phyloP scores from a whole-genome alignment of 1,284 basidiomycete species.

The Papiliotrema fonsecae region DNA sequence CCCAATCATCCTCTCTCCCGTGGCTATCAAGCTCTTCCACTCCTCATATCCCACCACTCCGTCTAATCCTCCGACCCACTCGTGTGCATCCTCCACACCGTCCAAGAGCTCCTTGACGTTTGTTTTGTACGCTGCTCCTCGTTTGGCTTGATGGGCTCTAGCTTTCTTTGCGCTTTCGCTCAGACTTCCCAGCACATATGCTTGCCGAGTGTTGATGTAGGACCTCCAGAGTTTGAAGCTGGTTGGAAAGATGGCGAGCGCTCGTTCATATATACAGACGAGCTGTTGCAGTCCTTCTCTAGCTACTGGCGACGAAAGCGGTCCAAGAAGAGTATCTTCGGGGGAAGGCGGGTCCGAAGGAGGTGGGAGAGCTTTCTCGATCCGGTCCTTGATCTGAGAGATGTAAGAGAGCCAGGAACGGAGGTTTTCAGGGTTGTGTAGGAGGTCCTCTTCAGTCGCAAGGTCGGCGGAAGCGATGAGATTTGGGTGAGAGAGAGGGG shows the following conservation, averaged over 20 bases:
- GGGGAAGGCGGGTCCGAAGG: constrained; percentile 26
- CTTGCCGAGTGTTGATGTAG: constrained; percentile 78
- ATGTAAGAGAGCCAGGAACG: constrained; percentile 90
- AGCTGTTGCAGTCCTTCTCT: constrained; percentile 74
- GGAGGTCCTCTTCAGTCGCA: constrained; percentile 89
- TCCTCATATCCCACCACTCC: constrained; percentile 87
- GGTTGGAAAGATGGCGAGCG: constrained; percentile 77
- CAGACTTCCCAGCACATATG: constrained; percentile 74
- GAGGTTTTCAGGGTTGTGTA: constrained; percentile 85
- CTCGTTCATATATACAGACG: constrained; percentile 88
- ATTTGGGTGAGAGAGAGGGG: constrained; percentile 68
- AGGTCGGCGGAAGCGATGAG: constrained; percentile 74
- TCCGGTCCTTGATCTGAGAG: constrained; percentile 64
- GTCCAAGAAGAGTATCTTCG: constrained; percentile 46
- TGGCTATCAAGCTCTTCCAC: constrained; percentile 83
- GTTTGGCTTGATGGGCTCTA: constrained; percentile 58
- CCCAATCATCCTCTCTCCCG: constrained; percentile 87
- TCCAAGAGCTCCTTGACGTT: constrained; percentile 84
- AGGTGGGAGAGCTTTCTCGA: constrained; percentile 56
- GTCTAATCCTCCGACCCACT: constrained; percentile 83
- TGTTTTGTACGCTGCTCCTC: constrained; percentile 69
- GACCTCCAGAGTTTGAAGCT: constrained; percentile 95
- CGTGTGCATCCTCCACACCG: constrained; percentile 74
- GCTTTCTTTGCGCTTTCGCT: constrained; percentile 45
- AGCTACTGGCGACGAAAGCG: constrained; percentile 64